Evolutionary conservation across 2,329 filamentous ascomycete species (phyloP).

Genomic region (Hymenoscyphus salicellus): DNA sequence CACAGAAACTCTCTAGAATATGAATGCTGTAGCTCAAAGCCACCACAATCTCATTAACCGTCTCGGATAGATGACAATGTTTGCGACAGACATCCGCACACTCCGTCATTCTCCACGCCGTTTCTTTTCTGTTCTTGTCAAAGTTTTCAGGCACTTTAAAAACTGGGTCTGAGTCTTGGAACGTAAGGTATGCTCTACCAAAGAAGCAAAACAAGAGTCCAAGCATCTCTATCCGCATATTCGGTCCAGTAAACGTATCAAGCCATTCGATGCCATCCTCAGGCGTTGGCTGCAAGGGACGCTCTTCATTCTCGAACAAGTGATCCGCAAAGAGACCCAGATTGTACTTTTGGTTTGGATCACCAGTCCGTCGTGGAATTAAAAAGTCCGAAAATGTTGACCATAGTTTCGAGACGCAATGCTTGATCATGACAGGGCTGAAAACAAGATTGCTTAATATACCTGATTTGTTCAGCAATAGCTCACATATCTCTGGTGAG

Average conservation of each 20-base stretch:
- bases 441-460: constrained; percentile 17
- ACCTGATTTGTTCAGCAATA: constrained; percentile 17
- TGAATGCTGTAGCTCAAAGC: constrained; percentile 20
- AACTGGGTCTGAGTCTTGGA: constrained; percentile 31
- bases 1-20: constrained; percentile 25
- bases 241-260: constrained; percentile 30
- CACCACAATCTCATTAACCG: constrained; percentile 25
- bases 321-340: constrained; percentile 25
- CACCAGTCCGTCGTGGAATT: constrained; percentile 1
- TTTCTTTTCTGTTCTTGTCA: constrained; percentile 29
- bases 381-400: constrained; percentile 24
- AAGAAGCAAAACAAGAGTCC: constrained; percentile 32
- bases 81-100: constrained; percentile 31
- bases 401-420: constrained; percentile 26
- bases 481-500: constrained; percentile 26
- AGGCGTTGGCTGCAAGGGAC: constrained; percentile 25
- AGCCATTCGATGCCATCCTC: constrained; percentile 32
- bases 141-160: constrained; percentile 26
- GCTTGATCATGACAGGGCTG: constrained; percentile 24
- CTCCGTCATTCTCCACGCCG: constrained; percentile 34
- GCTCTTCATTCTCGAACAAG: constrained; percentile 31
- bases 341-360: constrained; percentile 21
- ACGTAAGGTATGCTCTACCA: constrained; percentile 26
- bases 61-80: constrained; percentile 22
- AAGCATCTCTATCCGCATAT: constrained; percentile 33